Percentiles rank a stretch among this genome's conserved stretches.
Evolutionary conservation across 1,139 yeast species (phyloP).

Genomic region (Hyphopichia khmerensis): DNA sequence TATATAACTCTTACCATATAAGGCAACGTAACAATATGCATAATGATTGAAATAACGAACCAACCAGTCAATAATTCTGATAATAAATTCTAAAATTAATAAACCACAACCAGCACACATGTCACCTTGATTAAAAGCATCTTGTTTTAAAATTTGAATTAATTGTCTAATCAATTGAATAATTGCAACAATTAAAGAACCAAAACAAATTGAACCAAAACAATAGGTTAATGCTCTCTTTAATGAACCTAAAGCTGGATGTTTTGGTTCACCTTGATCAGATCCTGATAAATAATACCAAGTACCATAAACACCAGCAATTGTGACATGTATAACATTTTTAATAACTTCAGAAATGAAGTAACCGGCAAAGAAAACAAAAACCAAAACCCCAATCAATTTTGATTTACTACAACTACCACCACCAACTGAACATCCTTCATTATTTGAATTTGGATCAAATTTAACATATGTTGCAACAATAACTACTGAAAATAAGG

Average conservation of each 20-base stretch:
- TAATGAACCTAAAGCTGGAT: slow-evolving; percentile 81
- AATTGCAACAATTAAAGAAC: slow-evolving; percentile 77
- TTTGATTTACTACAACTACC: slow-evolving; percentile 68
- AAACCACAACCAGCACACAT: slow-evolving; percentile 54
- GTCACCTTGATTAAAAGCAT: slow-evolving; percentile 57
- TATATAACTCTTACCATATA: slow-evolving; percentile 79
- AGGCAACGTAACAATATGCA: slow-evolving; percentile 83
- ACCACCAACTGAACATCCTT: slow-evolving; percentile 47
- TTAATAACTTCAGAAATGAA: slow-evolving; percentile 82
- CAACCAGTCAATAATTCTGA: slow-evolving; percentile 72
- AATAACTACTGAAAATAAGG: slow-evolving; percentile 64
- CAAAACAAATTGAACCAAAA: slow-evolving; percentile 88
- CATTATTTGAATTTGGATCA: slow-evolving; percentile 40
- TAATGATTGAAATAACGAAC: slow-evolving; percentile 87
- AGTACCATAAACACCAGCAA: slow-evolving; percentile 84
- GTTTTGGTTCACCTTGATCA: slow-evolving; percentile 77
- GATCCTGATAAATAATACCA: slow-evolving; percentile 84
- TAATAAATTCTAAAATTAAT: slow-evolving; percentile 57
- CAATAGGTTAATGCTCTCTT: slow-evolving; percentile 82
- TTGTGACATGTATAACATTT: slow-evolving; percentile 81
- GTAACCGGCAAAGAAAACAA: slow-evolving; percentile 81
- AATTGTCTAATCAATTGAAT: slow-evolving; percentile 64
- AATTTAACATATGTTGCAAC: slow-evolving; percentile 78
- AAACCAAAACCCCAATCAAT: slow-evolving; percentile 65
- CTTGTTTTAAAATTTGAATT: slow-evolving; percentile 45